Evolutionary conservation across 2,329 filamentous ascomycete genomes (phyloP).

Genomic region (Chrysoporthe puriensis): DNA sequence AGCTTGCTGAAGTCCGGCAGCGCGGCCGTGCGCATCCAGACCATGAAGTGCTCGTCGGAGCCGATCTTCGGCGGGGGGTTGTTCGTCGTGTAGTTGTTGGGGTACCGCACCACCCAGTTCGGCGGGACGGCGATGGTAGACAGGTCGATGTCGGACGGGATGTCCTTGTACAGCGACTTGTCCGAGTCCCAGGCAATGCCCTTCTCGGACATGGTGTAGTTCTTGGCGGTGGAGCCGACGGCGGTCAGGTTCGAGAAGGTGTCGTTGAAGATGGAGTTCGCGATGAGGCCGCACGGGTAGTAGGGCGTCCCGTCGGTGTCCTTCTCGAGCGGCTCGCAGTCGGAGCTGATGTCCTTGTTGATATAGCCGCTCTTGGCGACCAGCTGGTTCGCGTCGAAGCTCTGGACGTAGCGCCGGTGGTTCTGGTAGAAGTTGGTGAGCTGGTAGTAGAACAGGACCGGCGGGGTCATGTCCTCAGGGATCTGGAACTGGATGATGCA

Average conservation of each 20-base stretch:
- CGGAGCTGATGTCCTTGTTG: constrained; percentile 48
- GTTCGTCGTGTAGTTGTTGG: constrained; percentile 67
- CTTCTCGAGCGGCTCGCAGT: constrained; percentile 74
- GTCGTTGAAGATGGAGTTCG: constrained; percentile 97
- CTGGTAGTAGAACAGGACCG: constrained; percentile 91
- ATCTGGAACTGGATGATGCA: constrained; percentile 82
- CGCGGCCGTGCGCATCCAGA: constrained; percentile 98
- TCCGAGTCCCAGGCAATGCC: constrained; percentile 90
- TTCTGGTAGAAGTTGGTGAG: constrained; percentile 99
- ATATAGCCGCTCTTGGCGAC: constrained; percentile 65
- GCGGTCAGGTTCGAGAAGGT: constrained; percentile 71
- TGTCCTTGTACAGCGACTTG: constrained; percentile 71
- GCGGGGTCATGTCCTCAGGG: constrained; percentile 76
- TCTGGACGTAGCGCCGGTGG: constrained; percentile 93
- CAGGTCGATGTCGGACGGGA: constrained; percentile 63
- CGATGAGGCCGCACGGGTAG: constrained; percentile 94
- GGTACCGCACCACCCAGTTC: constrained; percentile 78
- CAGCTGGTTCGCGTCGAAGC: constrained; percentile 81
- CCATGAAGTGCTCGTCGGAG: constrained; percentile 83
- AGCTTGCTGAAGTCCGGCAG: constrained; percentile 95
- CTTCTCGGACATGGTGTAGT: constrained; percentile 77
- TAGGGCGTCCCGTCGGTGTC: constrained; percentile 66
- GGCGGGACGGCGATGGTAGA: constrained; percentile 77
- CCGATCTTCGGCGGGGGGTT: constrained; percentile 73
- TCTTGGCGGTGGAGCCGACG: constrained; percentile 54